Evolutionary conservation across 768 basidiomycete genomes (phyloP), one percentile per base, ranked within the genome.

Genomic region (Porpolomopsis calyptriformis): DNA sequence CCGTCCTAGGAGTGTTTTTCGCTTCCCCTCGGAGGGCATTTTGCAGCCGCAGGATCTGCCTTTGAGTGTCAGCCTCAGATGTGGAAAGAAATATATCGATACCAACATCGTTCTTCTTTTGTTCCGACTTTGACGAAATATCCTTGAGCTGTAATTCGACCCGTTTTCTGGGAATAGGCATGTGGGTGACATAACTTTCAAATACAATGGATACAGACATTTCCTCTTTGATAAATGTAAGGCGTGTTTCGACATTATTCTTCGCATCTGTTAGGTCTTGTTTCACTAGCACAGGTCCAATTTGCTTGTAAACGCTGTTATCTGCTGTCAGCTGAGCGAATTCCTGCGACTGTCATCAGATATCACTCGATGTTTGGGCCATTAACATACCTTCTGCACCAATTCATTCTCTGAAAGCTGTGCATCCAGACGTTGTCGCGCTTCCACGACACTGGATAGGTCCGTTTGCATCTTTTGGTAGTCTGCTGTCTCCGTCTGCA

Each of bases 401-500:
- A 80, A 68, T 62, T 96, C 88, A 64, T 92, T 96, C 66, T 97
- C 94, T 4, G 83, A 81, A 36, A 84, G 65, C 60, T 96, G 92
- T 0, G 90, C 80, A 51, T 94, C 94, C n/a, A 97, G 73, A 45
- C 78, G 74, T 55, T 94, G 89, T 36, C 85, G 72, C 11, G 79
- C 82, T 53, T 91, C 88, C 29, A 98, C 82, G 3, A 76, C 71
- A 46, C 68, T 71, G 1, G 80, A 70, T 33, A 91, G 67, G 50
- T 93, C 88, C 2, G 64, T 57, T 58, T 96, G 90, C 6, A 92
- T 56, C 55, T 84, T 87, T 57, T 91, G 85, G 57, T 81, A 93
- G 51, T 87, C 87, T 18, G 66, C 55, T 4, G 89, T 82, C 20
- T 75, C 77, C 23, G 67, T 65, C 60, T 94, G 85, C 16, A 91